Base-by-base conservation (phyloP, 768 basidiomycete genomes). In the Tylopilus rubrobrunneus region DNA sequence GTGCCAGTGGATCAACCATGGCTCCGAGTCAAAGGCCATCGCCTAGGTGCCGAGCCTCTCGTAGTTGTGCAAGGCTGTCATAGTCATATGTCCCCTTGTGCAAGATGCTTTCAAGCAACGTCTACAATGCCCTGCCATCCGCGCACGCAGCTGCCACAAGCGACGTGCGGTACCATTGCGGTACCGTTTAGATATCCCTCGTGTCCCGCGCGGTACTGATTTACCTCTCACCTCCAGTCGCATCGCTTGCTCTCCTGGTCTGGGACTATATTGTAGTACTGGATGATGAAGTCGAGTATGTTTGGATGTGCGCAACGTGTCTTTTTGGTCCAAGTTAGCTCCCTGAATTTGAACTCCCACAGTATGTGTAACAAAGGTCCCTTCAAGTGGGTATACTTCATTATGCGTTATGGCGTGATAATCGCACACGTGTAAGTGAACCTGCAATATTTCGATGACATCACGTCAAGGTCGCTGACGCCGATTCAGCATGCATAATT, bases 331-430 rank as follows among this genome's bases (percentile, higher is more conserved):
- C 9, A 14, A 12, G n/a, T 37, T 11, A 12, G n/a, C 36, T 48
- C 23, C 12, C 42, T 48, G 43, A 61, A 29, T 14, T 48, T 4
- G 5, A 31, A 10, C 19, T 15, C 8, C n/a, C 12, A 19, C 40
- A 73, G 71, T 17, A 70, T 67, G 57, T 57, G 52, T 8, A 59
- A 62, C 21, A 41, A 29, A 19, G 61, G 40, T 9, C 53, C 53
- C 4, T 58, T 67, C 21, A 73, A 67, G 51, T 72, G 70, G 68
- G 25, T 61, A 19, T 67, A 67, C 23, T 43, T 64, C 19, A 19
- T 58, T 62, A 33, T 45, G 49, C 64, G 58, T n/a, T 62, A 68
- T 51, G 41, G 48, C 28, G 53, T 53, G 7, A 36, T 67, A 46
- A 17, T 52, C 3, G 52, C 49, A 19, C 61, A 59, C 17, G 5